These are phyloP conservation scores for Neohortaea acidophila DNA, from an alignment of 495 filamentous ascomycete species.

Conservation along the genomic window DNA sequence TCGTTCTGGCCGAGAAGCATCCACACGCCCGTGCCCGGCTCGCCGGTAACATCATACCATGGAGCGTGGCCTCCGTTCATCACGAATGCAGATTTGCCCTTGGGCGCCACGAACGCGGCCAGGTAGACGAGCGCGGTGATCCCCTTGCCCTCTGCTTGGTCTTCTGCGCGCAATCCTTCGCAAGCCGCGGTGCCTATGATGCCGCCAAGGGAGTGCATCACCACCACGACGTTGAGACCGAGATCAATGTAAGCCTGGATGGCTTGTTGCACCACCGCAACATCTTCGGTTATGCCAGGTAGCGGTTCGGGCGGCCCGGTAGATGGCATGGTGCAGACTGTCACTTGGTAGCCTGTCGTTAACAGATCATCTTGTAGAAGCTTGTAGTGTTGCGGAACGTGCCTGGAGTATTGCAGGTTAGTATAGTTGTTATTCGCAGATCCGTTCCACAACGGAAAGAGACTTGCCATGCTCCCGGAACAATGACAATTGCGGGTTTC, in stretches of 20 bases:
- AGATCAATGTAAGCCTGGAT: neutral
- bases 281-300: neutral
- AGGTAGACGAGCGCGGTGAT: slow-evolving; percentile 5
- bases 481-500: slow-evolving; percentile 7
- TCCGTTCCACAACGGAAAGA: too few relatives aligned
- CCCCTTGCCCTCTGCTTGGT: neutral
- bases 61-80: slow-evolving; percentile 1
- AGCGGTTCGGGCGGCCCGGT: neutral
- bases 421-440: too few relatives aligned
- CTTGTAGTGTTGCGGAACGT: slow-evolving; percentile 4
- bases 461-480: too few relatives aligned
- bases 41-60: neutral
- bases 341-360: neutral
- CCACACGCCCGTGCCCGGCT: neutral
- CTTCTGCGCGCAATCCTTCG: neutral
- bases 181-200: neutral
- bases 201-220: slow-evolving; percentile 7
- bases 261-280: neutral
- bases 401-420: too few relatives aligned
- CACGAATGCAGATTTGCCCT: neutral
- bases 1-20: neutral
- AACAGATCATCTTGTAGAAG: neutral
- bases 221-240: neutral
- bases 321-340: neutral
- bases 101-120: neutral